phyloP scores from a whole-genome alignment of 2,329 filamentous ascomycete species.

The Graphilbum fragrans region DNA sequence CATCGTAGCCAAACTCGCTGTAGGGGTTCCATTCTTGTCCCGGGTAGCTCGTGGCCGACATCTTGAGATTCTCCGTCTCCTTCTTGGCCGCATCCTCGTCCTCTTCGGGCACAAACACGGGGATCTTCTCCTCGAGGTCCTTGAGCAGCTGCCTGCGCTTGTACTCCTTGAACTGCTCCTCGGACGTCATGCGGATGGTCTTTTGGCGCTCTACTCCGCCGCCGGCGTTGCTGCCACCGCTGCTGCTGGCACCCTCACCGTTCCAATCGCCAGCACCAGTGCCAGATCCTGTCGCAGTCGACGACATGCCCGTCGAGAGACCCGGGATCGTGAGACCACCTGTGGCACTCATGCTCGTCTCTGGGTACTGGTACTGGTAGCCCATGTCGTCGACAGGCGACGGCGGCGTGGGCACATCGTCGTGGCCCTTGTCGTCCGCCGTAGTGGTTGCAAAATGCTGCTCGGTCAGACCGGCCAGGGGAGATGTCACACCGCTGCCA shows the following conservation, averaged over 20 bases:
- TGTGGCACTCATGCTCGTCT: constrained; percentile 2
- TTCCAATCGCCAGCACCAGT: no score
- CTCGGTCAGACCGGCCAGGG: no score
- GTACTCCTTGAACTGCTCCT: constrained; percentile 27
- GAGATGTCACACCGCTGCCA: no score
- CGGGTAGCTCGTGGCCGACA: constrained; percentile 57
- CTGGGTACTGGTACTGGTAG: constrained; percentile 19
- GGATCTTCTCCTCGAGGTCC: constrained; percentile 42
- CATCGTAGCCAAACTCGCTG: constrained; percentile 18
- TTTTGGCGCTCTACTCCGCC: constrained; percentile 13
- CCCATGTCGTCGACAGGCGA: constrained; percentile 28
- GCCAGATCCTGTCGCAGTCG: background rate
- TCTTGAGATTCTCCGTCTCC: constrained; percentile 36
- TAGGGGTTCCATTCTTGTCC: constrained; percentile 60
- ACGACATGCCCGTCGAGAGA: background rate
- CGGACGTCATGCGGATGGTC: constrained; percentile 16
- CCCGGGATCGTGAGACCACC: constrained; percentile 7
- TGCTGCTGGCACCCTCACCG: constrained; percentile 2
- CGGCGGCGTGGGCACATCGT: constrained; percentile 8
- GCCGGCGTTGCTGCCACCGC: constrained; percentile 4
- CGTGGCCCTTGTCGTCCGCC: background rate
- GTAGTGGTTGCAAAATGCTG: no score
- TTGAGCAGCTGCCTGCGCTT: constrained; percentile 30
- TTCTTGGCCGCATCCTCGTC: constrained; percentile 13
- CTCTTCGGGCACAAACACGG: constrained; percentile 20